Evolutionary conservation across 495 filamentous ascomycete species (phyloP).

Genomic region (Penicillium goetzii): DNA sequence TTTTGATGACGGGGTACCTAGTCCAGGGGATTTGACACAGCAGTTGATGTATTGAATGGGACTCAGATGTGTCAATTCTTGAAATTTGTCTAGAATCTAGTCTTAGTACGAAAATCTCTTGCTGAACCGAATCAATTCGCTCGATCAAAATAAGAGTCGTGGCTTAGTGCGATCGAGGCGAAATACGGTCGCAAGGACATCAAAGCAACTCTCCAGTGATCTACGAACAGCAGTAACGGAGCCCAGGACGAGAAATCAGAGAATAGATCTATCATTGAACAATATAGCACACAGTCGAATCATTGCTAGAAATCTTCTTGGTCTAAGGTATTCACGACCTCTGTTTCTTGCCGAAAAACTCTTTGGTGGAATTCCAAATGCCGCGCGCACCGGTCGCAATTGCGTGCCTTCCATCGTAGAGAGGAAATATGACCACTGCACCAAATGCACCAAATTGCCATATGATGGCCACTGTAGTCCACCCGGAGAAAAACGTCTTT

Average conservation of each 20-base stretch:
- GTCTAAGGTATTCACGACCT: neutral
- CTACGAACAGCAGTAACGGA: neutral
- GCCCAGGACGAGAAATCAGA: neutral
- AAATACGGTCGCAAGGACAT: too few species aligned
- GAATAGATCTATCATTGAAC: neutral
- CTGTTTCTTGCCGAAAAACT: constrained; percentile 10
- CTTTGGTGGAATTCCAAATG: constrained; percentile 28
- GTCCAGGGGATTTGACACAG: too few species aligned
- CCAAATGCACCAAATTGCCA: constrained; percentile 51
- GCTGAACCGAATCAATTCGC: too few species aligned
- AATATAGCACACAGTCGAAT: neutral
- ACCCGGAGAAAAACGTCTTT: constrained; percentile 50
- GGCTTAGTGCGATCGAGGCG: too few species aligned
- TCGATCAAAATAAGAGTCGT: too few species aligned
- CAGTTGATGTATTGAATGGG: too few species aligned
- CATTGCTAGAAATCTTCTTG: neutral
- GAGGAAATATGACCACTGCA: constrained; percentile 48
- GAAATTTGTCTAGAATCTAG: too few species aligned
- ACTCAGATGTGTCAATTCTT: too few species aligned
- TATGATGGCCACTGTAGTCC: constrained; percentile 50
- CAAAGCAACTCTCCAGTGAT: neutral
- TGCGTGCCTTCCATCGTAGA: constrained; percentile 48
- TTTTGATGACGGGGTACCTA: too few species aligned
- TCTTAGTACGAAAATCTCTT: too few species aligned
- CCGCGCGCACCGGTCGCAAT: constrained; percentile 35